Percentiles rank a stretch among this genome's conserved stretches.
phyloP scores from a whole-genome alignment of 768 basidiomycete species.

The Butyriboletus loyo region DNA sequence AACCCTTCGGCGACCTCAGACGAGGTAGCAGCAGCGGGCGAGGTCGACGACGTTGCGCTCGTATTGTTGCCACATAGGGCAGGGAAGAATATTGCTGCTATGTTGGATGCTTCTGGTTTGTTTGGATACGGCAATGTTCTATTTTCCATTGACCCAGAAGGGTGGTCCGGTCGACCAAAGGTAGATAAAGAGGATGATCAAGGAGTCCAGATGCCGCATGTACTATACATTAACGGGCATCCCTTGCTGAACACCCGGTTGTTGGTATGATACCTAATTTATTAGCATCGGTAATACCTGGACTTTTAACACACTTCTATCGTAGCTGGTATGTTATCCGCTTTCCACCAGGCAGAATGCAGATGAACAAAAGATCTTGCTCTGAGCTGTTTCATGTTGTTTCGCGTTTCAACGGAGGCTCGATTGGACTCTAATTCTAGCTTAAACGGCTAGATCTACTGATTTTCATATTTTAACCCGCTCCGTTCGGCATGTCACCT shows the following conservation, averaged over 20 bases:
- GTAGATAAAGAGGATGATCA: slow-evolving; percentile 20
- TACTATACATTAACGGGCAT: slow-evolving; percentile 76
- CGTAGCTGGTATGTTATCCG: too few species aligned
- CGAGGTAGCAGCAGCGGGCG: slow-evolving; percentile 56
- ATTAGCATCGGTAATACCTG: too few species aligned
- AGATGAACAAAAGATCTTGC: too few species aligned
- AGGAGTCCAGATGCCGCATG: slow-evolving; percentile 39
- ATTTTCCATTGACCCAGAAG: slow-evolving; percentile 47
- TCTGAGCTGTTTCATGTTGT: background rate
- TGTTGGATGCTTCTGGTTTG: slow-evolving; percentile 52
- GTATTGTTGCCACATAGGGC: slow-evolving; percentile 54
- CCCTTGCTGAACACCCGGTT: slow-evolving; percentile 74
- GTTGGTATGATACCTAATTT: slow-evolving; percentile 44
- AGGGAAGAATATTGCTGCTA: slow-evolving; percentile 51
- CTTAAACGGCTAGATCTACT: background rate
- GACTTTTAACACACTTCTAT: too few species aligned
- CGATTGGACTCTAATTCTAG: background rate
- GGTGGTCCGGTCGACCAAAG: slow-evolving; percentile 22
- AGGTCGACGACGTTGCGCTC: slow-evolving; percentile 56
- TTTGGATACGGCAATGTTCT: slow-evolving; percentile 47
- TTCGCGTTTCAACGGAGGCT: background rate
- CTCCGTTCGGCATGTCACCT: background rate
- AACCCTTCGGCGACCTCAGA: slow-evolving; percentile 63
- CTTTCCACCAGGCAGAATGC: too few species aligned
- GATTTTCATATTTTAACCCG: background rate